Base-by-base conservation (phyloP, 2,329 filamentous ascomycete genomes). In the Pseudogymnoascus sp. region DNA sequence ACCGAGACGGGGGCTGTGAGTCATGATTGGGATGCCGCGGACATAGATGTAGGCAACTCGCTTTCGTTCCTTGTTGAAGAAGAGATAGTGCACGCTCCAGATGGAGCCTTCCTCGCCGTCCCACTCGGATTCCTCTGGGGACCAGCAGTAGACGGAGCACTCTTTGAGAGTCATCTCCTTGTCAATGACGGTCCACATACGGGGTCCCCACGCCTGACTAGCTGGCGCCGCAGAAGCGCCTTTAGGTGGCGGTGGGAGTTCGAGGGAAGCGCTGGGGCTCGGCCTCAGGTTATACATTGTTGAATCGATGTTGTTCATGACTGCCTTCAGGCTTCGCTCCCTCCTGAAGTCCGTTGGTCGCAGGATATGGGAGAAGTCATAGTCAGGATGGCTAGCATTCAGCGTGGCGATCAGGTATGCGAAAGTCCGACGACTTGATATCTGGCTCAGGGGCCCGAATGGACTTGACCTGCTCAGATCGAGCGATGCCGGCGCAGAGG, bases 1-100 rank as follows among this genome's bases (percentile, higher is more conserved):
- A 7, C 68, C 68, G 59, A 80, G 70, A 23, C 75, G 76, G 53
- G 82, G 88, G 65, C 81, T 87, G 73, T 81, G 85, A 67, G 80
- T 89, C 71, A 89, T 86, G 69, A 88, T 88, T 64, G 85, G 93
- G 53, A 97, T 85, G n/a, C 91, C 92, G 65, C 93, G 88, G 53
- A 97, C 84, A 72, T 97, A 95, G 53, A 99, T 79, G 74, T 99
- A 99, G 65, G 91, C 92, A 16, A 99, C 93, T 44, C 94, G 86
- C 79, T 97, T 97, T 72, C 88, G 83, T 25, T 87, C 81, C 71
- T 93, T 93, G 80, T 96, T 97, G 82, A 97, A 97, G 75, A 97
- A 96, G 79, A 99, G 96, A 76, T 96, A 97, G 75, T 97, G 92
- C 66, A 92, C 82, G 60, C 90, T 92, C 93, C 93, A 99, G 66